Conservation (phyloP, 2,329 filamentous ascomycete species). For the Exophiala mesophila region DNA sequence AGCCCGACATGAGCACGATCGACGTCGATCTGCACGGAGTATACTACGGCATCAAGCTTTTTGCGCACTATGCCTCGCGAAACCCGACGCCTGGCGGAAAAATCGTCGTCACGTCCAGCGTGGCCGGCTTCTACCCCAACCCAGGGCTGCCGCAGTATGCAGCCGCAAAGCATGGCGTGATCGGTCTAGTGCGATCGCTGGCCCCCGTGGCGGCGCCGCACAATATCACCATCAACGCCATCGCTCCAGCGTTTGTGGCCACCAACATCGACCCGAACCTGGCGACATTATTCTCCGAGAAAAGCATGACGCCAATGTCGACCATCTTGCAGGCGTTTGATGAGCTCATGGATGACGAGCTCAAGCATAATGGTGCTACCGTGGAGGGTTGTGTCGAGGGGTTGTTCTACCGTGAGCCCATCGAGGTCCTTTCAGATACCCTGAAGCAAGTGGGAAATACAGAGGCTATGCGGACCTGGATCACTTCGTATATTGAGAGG, state of each 20-base stretch:
- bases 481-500: too few relatives aligned
- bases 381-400: too few relatives aligned
- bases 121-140: background rate
- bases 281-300: background rate
- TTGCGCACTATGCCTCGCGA: constrained; percentile 4
- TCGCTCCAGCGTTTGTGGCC: constrained; percentile 45
- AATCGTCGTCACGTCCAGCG: constrained; percentile 2
- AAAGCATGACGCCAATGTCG: background rate
- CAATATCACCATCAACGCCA: constrained; percentile 55
- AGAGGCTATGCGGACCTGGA: too few relatives aligned
- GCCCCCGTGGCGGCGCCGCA: constrained; percentile 47
- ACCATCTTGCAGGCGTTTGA: constrained; percentile 1
- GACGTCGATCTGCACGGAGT: constrained; percentile 2
- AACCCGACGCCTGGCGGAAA: constrained; percentile 1
- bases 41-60: background rate
- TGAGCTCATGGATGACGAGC: background rate
- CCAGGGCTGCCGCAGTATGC: constrained; percentile 1
- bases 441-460: too few relatives aligned
- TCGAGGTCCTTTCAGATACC: too few relatives aligned
- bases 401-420: too few relatives aligned
- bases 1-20: constrained; percentile 1
- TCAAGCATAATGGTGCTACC: too few relatives aligned
- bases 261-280: background rate
- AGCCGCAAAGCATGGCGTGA: constrained; percentile 5
- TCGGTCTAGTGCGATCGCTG: constrained; percentile 47